phyloP scores from a whole-genome alignment of 768 basidiomycete genomes.

The Podaxis carcinomalis region DNA sequence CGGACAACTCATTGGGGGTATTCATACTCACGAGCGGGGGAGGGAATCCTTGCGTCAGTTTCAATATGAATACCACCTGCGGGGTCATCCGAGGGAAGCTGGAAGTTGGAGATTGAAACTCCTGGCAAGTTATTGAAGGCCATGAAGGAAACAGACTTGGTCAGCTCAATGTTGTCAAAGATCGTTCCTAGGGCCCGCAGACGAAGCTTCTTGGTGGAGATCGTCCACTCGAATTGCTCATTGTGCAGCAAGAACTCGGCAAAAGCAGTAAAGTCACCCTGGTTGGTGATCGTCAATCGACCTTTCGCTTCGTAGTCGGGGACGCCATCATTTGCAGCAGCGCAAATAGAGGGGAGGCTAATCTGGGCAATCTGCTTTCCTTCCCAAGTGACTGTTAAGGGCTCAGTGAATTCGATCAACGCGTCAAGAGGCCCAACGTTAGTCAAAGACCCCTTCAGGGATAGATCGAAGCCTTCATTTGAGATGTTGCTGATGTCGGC shows the following conservation, averaged over 20 bases:
- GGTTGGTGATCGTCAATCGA: slow-evolving; percentile 51
- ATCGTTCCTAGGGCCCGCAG: slow-evolving; percentile 64
- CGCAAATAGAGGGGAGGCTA: slow-evolving; percentile 62
- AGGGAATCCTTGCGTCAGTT: slow-evolving; percentile 63
- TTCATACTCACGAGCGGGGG: slow-evolving; percentile 53
- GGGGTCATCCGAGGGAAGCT: slow-evolving; percentile 63
- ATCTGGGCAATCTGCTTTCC: slow-evolving; percentile 62
- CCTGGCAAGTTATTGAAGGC: slow-evolving; percentile 71
- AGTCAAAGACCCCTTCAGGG: slow-evolving; percentile 55
- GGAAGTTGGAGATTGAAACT: slow-evolving; percentile 67
- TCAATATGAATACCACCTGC: slow-evolving; percentile 69
- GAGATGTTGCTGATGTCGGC: slow-evolving; percentile 60
- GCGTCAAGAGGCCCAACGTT: slow-evolving; percentile 69
- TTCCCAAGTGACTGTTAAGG: slow-evolving; percentile 61
- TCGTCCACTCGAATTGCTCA: slow-evolving; percentile 63
- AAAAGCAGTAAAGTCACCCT: slow-evolving; percentile 55
- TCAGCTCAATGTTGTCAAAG: slow-evolving; percentile 60
- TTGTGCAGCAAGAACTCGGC: slow-evolving; percentile 64
- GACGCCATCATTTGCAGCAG: slow-evolving; percentile 61
- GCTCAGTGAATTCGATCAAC: slow-evolving; percentile 59
- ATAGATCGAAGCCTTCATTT: slow-evolving; percentile 59
- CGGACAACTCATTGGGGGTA: not conserved
- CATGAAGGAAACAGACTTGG: slow-evolving; percentile 58
- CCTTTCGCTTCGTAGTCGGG: slow-evolving; percentile 56
- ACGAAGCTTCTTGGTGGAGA: slow-evolving; percentile 60